A percentile compares a stretch with the other conserved stretches of the same genome.
These are phyloP conservation scores for Candida wancherniae DNA, from an alignment of 805 yeast species.

Conservation along the genomic window DNA sequence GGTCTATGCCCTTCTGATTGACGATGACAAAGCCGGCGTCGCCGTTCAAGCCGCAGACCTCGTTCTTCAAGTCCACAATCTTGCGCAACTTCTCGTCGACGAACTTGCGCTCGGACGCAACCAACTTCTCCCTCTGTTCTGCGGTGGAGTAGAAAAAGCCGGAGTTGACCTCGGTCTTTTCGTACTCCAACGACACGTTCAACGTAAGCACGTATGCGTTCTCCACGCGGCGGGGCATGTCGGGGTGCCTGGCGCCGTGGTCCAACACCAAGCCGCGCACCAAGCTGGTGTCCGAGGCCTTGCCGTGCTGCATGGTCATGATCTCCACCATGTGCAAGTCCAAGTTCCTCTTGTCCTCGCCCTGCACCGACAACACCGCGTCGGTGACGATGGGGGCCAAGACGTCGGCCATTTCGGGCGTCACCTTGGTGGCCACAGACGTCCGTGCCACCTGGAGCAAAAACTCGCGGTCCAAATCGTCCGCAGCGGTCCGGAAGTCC, in stretches of 20 bases:
- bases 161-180: slow-evolving; percentile 95
- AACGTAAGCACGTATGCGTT: slow-evolving; percentile 83
- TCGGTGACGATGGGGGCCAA: slow-evolving; percentile 94
- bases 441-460: slow-evolving; percentile 88
- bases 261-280: slow-evolving; percentile 89
- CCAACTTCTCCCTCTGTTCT: slow-evolving; percentile 92
- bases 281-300: slow-evolving; percentile 76
- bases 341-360: slow-evolving; percentile 44
- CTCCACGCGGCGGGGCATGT: slow-evolving; percentile 86
- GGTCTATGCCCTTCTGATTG: slow-evolving; percentile 98
- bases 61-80: slow-evolving; percentile 88
- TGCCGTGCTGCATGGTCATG: slow-evolving; percentile 95
- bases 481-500: slow-evolving; percentile 50
- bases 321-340: slow-evolving; percentile 97
- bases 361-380: slow-evolving; percentile 78
- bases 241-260: slow-evolving; percentile 99
- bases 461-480: slow-evolving; percentile 74
- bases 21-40: slow-evolving; percentile 84
- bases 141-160: slow-evolving; percentile 93
- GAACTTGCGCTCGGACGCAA: slow-evolving; percentile 86
- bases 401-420: slow-evolving; percentile 67
- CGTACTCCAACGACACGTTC: slow-evolving; percentile 93
- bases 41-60: slow-evolving; percentile 75
- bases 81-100: slow-evolving; percentile 90
- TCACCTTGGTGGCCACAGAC: slow-evolving; percentile 83